These are phyloP conservation scores for Yamadazyma laniorum DNA, from an alignment of 805 yeast species.

Conservation along the genomic window DNA sequence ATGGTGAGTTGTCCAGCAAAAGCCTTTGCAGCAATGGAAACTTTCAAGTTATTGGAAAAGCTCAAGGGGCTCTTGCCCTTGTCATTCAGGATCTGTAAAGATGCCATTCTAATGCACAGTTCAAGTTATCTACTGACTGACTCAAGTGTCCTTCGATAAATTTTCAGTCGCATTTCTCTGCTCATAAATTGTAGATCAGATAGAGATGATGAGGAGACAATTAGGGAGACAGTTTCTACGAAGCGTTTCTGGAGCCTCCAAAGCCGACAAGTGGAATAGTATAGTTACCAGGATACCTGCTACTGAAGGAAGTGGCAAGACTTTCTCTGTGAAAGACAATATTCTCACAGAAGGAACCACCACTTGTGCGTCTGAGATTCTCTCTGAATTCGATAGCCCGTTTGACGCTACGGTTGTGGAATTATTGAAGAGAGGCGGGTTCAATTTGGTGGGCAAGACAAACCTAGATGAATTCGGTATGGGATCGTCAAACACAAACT, in stretches of 20 bases:
- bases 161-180: background rate
- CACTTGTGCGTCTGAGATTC: slow-evolving; percentile 72
- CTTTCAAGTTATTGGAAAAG: slow-evolving; percentile 42
- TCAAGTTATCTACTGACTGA: no score
- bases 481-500: slow-evolving; percentile 74
- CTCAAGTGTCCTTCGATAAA: background rate
- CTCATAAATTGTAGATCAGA: background rate
- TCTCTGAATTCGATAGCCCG: slow-evolving; percentile 66
- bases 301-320: background rate
- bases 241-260: background rate
- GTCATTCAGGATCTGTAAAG: slow-evolving; percentile 16
- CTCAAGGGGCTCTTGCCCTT: slow-evolving; percentile 25
- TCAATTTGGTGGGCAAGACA: slow-evolving; percentile 68
- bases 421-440: slow-evolving; percentile 53
- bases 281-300: slow-evolving; percentile 2
- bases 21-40: slow-evolving; percentile 40
- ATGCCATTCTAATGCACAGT: slow-evolving; percentile 1
- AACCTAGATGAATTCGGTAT: slow-evolving; percentile 97
- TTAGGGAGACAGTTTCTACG: background rate
- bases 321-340: slow-evolving; percentile 61
- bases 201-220: background rate
- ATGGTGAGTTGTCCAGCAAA: slow-evolving; percentile 21
- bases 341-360: slow-evolving; percentile 66
- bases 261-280: slow-evolving; percentile 16
- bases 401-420: slow-evolving; percentile 73